A percentile compares a stretch with the other conserved stretches of the same genome.
Evolutionary conservation across 2,329 filamentous ascomycete species (phyloP).

Genomic region (Microascus cirrosus): DNA sequence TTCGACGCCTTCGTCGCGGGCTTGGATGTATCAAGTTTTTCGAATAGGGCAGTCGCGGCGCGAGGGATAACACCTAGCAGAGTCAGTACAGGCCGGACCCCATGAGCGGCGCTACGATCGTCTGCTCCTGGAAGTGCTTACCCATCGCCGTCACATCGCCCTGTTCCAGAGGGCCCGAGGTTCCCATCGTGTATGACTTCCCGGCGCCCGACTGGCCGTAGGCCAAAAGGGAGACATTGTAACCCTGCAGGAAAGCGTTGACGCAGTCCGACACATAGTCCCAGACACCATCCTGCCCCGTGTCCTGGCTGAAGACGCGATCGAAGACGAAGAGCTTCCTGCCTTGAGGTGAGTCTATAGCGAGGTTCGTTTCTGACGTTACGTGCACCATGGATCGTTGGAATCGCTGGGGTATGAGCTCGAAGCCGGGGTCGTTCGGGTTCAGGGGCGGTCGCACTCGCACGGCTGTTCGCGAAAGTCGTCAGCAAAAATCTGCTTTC

Average conservation of each 20-base stretch:
- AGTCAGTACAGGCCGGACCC: constrained; percentile 8
- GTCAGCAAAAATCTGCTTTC: background rate
- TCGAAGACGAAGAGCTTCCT: constrained; percentile 96
- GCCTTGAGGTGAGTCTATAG: constrained; percentile 84
- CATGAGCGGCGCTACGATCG: too few relatives aligned
- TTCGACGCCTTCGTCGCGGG: constrained; percentile 34
- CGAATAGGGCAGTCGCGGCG: constrained; percentile 77
- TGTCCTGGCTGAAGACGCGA: constrained; percentile 76
- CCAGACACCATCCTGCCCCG: constrained; percentile 83
- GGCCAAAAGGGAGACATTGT: constrained; percentile 94
- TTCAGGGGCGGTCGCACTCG: constrained; percentile 82
- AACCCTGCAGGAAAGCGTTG: constrained; percentile 81
- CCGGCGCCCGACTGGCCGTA: constrained; percentile 97
- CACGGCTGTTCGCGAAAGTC: constrained; percentile 49
- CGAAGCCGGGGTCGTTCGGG: constrained; percentile 78
- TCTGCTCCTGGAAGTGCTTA: constrained; percentile 32
- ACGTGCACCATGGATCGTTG: constrained; percentile 88
- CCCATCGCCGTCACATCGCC: constrained; percentile 63
- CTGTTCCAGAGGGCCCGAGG: constrained; percentile 74
- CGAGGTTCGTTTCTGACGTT: constrained; percentile 70
- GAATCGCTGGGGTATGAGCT: constrained; percentile 91
- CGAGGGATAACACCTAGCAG: constrained; percentile 80
- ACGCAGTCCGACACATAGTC: constrained; percentile 89
- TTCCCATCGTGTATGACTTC: constrained; percentile 99
- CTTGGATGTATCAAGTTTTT: constrained; percentile 60